Evolutionary conservation across 2,329 filamentous ascomycete genomes (phyloP).

Genomic region (Exophiala oligosperma): DNA sequence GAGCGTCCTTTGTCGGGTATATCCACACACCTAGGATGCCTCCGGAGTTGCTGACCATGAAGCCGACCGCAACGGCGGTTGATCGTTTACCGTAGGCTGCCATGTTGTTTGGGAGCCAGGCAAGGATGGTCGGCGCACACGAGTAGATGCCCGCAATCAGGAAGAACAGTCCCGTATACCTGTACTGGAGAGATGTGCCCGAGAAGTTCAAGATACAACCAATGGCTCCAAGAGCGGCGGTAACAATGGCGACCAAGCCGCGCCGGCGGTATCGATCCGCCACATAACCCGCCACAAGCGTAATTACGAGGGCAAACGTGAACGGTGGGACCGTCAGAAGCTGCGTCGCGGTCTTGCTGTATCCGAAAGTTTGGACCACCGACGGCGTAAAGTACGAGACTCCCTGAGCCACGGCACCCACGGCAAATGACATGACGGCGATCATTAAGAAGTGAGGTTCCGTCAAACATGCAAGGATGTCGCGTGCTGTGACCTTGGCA

Average conservation of each 20-base stretch:
- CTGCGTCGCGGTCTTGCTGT: slow-evolving; percentile 23
- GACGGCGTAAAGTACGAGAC: slow-evolving; percentile 53
- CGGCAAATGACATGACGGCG: slow-evolving; percentile 46
- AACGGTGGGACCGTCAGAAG: slow-evolving; percentile 43
- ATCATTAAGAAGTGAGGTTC: slow-evolving; percentile 41
- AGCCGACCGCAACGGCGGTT: slow-evolving; percentile 47
- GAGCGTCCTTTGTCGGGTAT: slow-evolving; percentile 27
- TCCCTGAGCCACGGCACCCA: slow-evolving; percentile 77
- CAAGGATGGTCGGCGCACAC: slow-evolving; percentile 27
- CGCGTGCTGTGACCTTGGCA: not conserved
- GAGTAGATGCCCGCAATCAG: slow-evolving; percentile 30
- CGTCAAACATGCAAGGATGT: slow-evolving; percentile 30
- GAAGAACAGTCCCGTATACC: slow-evolving; percentile 64
- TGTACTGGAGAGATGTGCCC: slow-evolving; percentile 45
- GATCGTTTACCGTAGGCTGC: slow-evolving; percentile 34
- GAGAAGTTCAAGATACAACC: slow-evolving; percentile 54
- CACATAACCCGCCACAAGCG: not conserved
- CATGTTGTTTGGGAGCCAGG: slow-evolving; percentile 32
- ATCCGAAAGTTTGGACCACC: slow-evolving; percentile 31
- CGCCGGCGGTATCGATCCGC: slow-evolving; percentile 32
- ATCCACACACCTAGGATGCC: slow-evolving; percentile 40
- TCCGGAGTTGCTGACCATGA: slow-evolving; percentile 36
- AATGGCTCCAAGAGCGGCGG: slow-evolving; percentile 32
- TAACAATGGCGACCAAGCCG: slow-evolving; percentile 42
- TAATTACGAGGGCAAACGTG: slow-evolving; percentile 59